These are phyloP conservation scores for Zoysia matrella DNA, from an alignment of 202 grass and related monocot species.

Conservation along the genomic window DNA sequence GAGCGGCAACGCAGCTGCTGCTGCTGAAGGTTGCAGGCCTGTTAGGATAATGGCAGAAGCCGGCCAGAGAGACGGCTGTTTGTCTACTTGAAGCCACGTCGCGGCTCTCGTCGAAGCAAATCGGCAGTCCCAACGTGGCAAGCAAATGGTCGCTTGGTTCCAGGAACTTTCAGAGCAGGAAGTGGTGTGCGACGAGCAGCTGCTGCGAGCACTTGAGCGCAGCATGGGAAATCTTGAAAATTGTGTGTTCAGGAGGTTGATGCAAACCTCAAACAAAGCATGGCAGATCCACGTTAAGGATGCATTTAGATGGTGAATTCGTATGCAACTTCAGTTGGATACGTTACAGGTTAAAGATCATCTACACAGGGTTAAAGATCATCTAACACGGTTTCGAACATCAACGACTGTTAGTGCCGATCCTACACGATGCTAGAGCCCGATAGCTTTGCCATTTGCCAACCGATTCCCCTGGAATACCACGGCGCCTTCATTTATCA, in stretches of 20 bases:
- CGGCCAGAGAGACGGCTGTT: slow-evolving; percentile 48
- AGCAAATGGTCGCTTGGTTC: slow-evolving; percentile 67
- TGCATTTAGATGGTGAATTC: not conserved
- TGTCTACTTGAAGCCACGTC: slow-evolving; percentile 59
- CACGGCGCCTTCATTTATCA: slow-evolving; percentile 17
- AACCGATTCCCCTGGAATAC: not conserved
- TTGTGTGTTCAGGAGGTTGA: slow-evolving; percentile 61
- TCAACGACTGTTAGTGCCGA: not conserved
- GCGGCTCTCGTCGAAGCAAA: slow-evolving; percentile 35
- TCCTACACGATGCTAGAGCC: not conserved
- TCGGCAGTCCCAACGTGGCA: not conserved
- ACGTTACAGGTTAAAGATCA: no score
- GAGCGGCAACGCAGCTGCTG: slow-evolving; percentile 17
- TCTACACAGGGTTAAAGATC: not conserved
- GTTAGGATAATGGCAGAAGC: slow-evolving; percentile 42
- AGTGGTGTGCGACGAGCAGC: slow-evolving; percentile 28
- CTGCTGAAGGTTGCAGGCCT: slow-evolving; percentile 18
- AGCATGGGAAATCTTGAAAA: slow-evolving; percentile 51
- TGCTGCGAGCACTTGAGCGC: no score
- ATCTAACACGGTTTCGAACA: not conserved
- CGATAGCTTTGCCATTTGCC: not conserved
- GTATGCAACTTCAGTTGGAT: not conserved
- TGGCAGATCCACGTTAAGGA: not conserved
- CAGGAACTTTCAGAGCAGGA: slow-evolving; percentile 38
- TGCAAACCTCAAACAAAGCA: slow-evolving; percentile 40